Base-by-base conservation (phyloP, 2,329 filamentous ascomycete species). In the Nemania bipapillata region DNA sequence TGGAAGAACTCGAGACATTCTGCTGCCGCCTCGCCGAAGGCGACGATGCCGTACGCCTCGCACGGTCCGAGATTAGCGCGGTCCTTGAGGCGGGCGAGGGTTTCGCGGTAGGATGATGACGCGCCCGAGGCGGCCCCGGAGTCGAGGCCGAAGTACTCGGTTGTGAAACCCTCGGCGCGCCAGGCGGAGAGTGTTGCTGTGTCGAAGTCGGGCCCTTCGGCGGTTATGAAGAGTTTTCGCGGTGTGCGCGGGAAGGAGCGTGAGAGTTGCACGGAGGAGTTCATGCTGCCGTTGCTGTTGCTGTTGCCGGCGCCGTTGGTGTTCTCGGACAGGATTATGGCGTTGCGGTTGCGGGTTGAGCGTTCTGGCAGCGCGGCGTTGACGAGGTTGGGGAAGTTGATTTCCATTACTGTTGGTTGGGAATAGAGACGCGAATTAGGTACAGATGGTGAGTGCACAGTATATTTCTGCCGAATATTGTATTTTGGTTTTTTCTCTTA, bases 1-100 rank as follows among this genome's bases (percentile, higher is more conserved):
- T 84, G 83, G 68, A 82, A 84, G 69, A 83, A 79, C 73, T 84
- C 81, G 0, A 84, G 77, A 54, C 82, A 84, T 32, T 77, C 54
- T 4, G 79, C 77, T 3, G 83, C 83, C 0, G 83, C 83, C 24
- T 83, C 80, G 1, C 83, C 83, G 40, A 78, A 84, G 3, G 83
- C 82, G 2, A 84, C 64, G 15, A 84, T 82, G 1, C 81, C 83
- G 54, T 80, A 84, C 0, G 79, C 82, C 42, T 83, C 79, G 45
- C 83, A 84, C 0, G 82, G 81, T 0, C 76, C 81, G 32, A 81
- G 65, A 1, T 79, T 73, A 5, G 60, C 66, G 6, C 75, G 71
- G 22, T 71, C 77, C 45, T 76, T 77, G 42, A 84, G 64, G 1
- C 73, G 72, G 50, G 76, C 76, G 28, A 84, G 72, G 68, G 77